These are phyloP conservation scores for Trichoderma cornu-damae DNA, from an alignment of 2,329 filamentous ascomycete species.

Conservation along the genomic window DNA sequence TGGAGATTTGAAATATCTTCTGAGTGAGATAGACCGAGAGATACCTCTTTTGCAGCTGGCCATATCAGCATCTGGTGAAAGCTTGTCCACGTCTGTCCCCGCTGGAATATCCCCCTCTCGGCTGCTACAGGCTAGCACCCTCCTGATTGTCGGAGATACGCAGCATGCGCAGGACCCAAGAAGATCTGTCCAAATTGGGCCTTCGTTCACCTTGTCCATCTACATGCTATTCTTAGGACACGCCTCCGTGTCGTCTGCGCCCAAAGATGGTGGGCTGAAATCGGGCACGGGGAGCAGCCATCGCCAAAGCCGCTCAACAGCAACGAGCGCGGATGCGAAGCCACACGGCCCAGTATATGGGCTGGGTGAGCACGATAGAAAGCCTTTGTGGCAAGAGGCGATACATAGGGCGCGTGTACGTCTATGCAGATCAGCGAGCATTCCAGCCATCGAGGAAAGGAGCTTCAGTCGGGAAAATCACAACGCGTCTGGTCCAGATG, in stretches of 20 bases:
- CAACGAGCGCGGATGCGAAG: not conserved
- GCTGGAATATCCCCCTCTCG: conserved; percentile 84
- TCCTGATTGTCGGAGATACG: conserved; percentile 80
- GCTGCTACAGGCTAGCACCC: conserved; percentile 85
- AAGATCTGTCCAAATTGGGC: conserved; percentile 73
- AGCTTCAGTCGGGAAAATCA: not conserved
- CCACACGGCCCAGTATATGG: conserved; percentile 24
- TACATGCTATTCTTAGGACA: conserved; percentile 95
- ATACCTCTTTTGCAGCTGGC: conserved; percentile 89
- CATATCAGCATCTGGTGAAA: conserved; percentile 89
- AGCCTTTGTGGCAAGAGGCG: conserved; percentile 88
- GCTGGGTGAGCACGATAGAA: conserved; percentile 43
- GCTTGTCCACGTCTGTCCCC: conserved; percentile 71
- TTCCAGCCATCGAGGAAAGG: not conserved
- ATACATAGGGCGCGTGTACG: conserved; percentile 88
- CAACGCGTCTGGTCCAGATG: not conserved
- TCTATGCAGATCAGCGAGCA: conserved; percentile 60
- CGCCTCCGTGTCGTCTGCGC: conserved; percentile 34
- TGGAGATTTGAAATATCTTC: conserved; percentile 66
- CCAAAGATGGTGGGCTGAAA: not conserved
- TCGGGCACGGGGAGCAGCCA: not conserved
- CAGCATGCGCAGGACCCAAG: conserved; percentile 65
- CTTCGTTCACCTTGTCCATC: conserved; percentile 76
- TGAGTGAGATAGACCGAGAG: conserved; percentile 79
- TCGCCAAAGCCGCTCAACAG: not conserved